These are phyloP conservation scores for Dactylonectria estremocensis DNA, from an alignment of 2,329 filamentous ascomycete genomes.

Conservation along the genomic window DNA sequence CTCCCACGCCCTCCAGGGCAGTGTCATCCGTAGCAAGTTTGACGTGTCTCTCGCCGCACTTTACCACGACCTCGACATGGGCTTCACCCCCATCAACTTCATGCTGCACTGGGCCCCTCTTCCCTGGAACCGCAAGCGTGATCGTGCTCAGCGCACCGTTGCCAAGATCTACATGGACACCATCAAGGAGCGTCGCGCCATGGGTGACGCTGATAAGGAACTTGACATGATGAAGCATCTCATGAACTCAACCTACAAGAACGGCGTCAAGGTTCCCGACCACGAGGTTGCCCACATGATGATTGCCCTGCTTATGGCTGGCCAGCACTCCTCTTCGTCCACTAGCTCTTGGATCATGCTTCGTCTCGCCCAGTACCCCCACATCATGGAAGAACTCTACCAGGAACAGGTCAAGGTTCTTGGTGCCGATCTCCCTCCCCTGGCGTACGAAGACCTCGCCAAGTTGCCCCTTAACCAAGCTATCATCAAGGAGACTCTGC, in stretches of 20 bases:
- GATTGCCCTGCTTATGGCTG: slow-evolving; percentile 94
- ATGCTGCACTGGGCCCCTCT: slow-evolving; percentile 90
- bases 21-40: slow-evolving; percentile 85
- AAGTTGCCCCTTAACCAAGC: slow-evolving; percentile 87
- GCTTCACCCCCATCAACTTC: slow-evolving; percentile 91
- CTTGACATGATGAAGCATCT: slow-evolving; percentile 92
- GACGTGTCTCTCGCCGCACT: slow-evolving; percentile 85
- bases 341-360: slow-evolving; percentile 90
- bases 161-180: slow-evolving; percentile 87
- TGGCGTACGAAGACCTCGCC: slow-evolving; percentile 83
- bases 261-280: slow-evolving; percentile 84
- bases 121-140: slow-evolving; percentile 88
- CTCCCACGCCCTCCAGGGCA: slow-evolving; percentile 87
- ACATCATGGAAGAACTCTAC: slow-evolving; percentile 86
- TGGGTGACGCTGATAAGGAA: slow-evolving; percentile 64
- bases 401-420: slow-evolving; percentile 84
- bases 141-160: slow-evolving; percentile 85
- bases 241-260: slow-evolving; percentile 89
- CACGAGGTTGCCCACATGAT: slow-evolving; percentile 92
- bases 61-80: slow-evolving; percentile 92
- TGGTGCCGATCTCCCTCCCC: slow-evolving; percentile 80
- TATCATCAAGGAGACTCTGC: slow-evolving; percentile 92
- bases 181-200: slow-evolving; percentile 78
- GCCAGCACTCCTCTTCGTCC: slow-evolving; percentile 90
- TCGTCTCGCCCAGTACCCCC: slow-evolving; percentile 81